Evolutionary conservation across 805 yeast species (phyloP).

Genomic region (Pichia thaimueangensis): DNA sequence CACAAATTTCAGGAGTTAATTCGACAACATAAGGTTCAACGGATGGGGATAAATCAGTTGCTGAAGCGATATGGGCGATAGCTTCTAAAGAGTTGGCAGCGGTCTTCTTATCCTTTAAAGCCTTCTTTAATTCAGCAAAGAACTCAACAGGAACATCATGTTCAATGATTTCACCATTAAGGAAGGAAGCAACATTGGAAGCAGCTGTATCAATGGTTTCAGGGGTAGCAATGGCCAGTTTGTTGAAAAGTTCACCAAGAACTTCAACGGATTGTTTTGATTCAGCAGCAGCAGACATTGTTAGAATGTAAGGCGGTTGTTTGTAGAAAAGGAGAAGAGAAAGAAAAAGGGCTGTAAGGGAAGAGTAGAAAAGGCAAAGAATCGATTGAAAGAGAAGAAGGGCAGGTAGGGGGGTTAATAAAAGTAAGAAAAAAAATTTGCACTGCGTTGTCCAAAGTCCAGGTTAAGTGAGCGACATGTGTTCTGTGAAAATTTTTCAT

Average conservation of each 20-base stretch:
- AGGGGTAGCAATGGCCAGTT: conserved; percentile 80
- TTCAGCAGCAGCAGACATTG: conserved; percentile 40
- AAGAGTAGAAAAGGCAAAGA: conserved; percentile 1
- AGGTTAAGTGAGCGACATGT: too few species aligned
- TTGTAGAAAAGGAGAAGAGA: not conserved
- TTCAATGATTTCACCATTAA: conserved; percentile 95
- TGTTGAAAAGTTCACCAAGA: conserved; percentile 87
- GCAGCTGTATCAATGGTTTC: conserved; percentile 85
- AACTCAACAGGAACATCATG: conserved; percentile 94
- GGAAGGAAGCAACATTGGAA: conserved; percentile 81
- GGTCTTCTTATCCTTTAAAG: conserved; percentile 78
- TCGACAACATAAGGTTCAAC: conserved; percentile 93
- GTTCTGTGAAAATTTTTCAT: conserved; percentile 2
- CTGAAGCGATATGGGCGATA: conserved; percentile 75
- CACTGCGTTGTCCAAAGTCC: too few species aligned
- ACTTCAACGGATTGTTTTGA: conserved; percentile 66
- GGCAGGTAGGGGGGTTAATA: not conserved
- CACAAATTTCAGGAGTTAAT: conserved; percentile 62
- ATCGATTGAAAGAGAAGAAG: not conserved
- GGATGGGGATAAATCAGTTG: conserved; percentile 74
- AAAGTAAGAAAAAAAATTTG: not conserved
- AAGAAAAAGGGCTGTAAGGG: not conserved
- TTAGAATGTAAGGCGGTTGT: conserved; percentile 3
- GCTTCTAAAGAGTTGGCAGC: conserved; percentile 81
- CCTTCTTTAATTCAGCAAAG: conserved; percentile 68